Conservation (phyloP, 2,329 filamentous ascomycete genomes). For the Fonsecaea pugnacius region DNA sequence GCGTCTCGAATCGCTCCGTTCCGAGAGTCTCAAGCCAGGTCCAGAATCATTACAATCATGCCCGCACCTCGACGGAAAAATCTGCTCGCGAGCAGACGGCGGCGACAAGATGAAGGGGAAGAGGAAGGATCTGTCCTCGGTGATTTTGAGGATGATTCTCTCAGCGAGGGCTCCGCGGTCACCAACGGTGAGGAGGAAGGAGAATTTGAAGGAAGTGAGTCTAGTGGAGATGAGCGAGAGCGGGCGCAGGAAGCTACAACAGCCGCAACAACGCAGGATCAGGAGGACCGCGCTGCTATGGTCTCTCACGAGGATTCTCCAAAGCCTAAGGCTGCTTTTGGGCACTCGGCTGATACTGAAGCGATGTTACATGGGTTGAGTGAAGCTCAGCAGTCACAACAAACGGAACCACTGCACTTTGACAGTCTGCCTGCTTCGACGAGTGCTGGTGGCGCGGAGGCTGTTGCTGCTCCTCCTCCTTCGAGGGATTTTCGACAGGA, state of each 20-base stretch:
- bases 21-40: neutral
- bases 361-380: slow-evolving; percentile 65
- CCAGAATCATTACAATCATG: slow-evolving; percentile 41
- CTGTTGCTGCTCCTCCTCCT: slow-evolving; percentile 27
- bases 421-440: slow-evolving; percentile 46
- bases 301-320: neutral
- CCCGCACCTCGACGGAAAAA: slow-evolving; percentile 49
- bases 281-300: neutral
- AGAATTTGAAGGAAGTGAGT: slow-evolving; percentile 63
- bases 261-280: neutral
- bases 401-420: slow-evolving; percentile 56
- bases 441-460: neutral
- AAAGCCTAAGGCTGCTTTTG: slow-evolving; percentile 16
- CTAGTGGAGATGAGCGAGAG: slow-evolving; percentile 56
- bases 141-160: slow-evolving; percentile 63
- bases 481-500: slow-evolving; percentile 53
- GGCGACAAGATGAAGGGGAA: slow-evolving; percentile 55
- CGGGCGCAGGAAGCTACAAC: slow-evolving; percentile 34
- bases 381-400: slow-evolving; percentile 48
- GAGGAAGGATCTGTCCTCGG: slow-evolving; percentile 56
- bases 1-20: neutral
- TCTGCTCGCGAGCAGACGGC: slow-evolving; percentile 49
- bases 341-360: slow-evolving; percentile 57
- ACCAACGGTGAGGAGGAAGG: slow-evolving; percentile 63
- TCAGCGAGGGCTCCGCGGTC: slow-evolving; percentile 64